Base-by-base conservation (phyloP, 768 basidiomycete species). In the Cyathus striatus region DNA sequence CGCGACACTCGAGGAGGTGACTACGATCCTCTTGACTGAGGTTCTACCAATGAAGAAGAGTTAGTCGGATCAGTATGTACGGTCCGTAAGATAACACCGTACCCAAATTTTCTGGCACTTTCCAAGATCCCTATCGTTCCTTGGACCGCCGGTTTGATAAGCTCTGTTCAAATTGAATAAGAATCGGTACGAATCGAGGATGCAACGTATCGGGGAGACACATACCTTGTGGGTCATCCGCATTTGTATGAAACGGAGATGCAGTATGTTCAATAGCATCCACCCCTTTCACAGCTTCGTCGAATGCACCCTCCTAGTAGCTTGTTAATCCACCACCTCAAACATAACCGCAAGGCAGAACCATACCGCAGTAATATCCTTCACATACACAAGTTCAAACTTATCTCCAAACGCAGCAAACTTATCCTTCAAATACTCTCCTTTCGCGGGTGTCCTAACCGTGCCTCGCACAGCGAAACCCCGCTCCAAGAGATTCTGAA, bases 201-300 rank as follows among this genome's bases (percentile, higher is more conserved):
- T n/a, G n/a, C n/a, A 14, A 5, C 5, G 13, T 14, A 14, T 37
- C 6, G 18, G 12, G 4, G 25, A 18, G 14, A 17, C 12, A 45
- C 40, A 20, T 49, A 62, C 63, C 61, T 44, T 62, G 45, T 3
- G 74, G 73, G 27, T 79, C 69, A n/a, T 66, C 62, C 1, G 64
- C 69, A 1, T 70, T 61, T 20, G 66, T 47, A 42, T 72, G 63
- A 52, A 80, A 72, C 1, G 86, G 85, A 1, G 84, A 86, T 0
- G 84, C 84, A 3, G 71, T 78, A 52, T 88, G 87, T 26, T 66
- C 72, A 40, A 92, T 76, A 0, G 74, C 89, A 45, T 87, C 81
- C 6, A 90, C 79, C 1, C 74, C 86, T 57, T 81, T 76, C 45
- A 90, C 83, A 0, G 81, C 87, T 40, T 87, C 79, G 56, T 91